A percentile compares a stretch with the other conserved stretches of the same genome.
These are phyloP conservation scores for Vararia minispora DNA, from an alignment of 768 basidiomycete species.

Conservation along the genomic window DNA sequence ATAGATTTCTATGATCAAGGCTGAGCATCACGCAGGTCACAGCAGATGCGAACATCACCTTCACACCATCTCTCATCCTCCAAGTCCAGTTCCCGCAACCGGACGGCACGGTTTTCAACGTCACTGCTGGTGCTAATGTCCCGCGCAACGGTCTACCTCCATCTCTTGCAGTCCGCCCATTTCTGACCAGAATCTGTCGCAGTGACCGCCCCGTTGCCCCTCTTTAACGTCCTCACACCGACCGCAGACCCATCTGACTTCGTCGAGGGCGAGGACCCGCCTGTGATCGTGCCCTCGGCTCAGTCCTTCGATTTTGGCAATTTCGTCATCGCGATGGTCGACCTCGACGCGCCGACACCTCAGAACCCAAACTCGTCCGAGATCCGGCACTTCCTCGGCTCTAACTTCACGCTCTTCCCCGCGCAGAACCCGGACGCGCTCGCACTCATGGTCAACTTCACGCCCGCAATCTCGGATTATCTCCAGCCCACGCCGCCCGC, in stretches of 20 bases:
- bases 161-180: background rate
- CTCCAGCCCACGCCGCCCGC: conserved; percentile 31
- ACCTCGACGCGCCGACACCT: conserved; percentile 5
- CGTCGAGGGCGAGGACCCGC: too few species aligned
- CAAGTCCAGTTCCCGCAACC: conserved; percentile 1
- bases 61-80: background rate
- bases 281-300: too few species aligned
- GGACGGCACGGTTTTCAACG: background rate
- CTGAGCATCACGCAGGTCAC: too few species aligned
- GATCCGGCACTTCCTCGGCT: conserved; percentile 7
- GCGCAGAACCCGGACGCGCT: background rate
- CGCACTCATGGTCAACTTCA: conserved; percentile 23
- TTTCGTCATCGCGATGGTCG: conserved; percentile 6
- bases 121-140: background rate
- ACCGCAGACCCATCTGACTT: too few species aligned
- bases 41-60: background rate
- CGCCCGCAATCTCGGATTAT: conserved; percentile 31
- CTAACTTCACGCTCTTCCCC: background rate
- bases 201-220: background rate
- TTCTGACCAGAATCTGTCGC: background rate
- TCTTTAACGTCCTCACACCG: background rate
- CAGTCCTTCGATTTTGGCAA: too few species aligned
- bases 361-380: background rate
- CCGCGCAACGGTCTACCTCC: background rate
- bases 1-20: too few species aligned